Evolutionary conservation across 257 asterid species (phyloP).

Genomic region (Jacaranda copaia): DNA sequence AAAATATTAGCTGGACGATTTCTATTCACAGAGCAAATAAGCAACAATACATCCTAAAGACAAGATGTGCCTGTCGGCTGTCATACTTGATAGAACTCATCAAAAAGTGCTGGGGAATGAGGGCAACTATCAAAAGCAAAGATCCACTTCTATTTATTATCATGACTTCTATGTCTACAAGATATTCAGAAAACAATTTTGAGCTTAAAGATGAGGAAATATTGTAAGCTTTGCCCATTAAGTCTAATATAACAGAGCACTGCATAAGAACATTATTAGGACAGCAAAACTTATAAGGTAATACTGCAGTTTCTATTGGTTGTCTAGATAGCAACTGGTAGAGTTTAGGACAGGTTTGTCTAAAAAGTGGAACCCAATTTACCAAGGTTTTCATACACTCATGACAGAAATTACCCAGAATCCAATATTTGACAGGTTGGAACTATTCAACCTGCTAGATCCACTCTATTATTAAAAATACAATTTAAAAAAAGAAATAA

Average conservation of each 20-base stretch:
- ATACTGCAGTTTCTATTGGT: background rate
- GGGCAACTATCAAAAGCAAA: background rate
- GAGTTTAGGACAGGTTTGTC: too few relatives aligned
- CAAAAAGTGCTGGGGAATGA: too few relatives aligned
- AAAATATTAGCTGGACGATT: background rate
- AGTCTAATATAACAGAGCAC: background rate
- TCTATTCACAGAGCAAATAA: background rate
- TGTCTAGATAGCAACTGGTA: background rate
- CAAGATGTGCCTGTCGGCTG: too few relatives aligned
- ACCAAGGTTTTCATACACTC: too few relatives aligned
- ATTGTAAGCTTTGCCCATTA: background rate
- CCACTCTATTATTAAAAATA: too few relatives aligned
- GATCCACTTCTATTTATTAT: conserved; percentile 4
- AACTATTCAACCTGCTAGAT: too few relatives aligned
- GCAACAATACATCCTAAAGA: too few relatives aligned
- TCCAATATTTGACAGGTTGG: too few relatives aligned
- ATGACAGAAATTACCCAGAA: too few relatives aligned
- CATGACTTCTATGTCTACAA: background rate
- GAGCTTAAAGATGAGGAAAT: background rate
- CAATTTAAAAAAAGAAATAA: too few relatives aligned
- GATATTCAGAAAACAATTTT: background rate
- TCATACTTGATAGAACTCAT: too few relatives aligned
- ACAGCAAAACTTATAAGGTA: background rate
- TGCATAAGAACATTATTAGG: background rate
- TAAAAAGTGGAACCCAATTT: too few relatives aligned